Base-by-base conservation (phyloP, 345 rosid species). In the Reutealis trisperma region DNA sequence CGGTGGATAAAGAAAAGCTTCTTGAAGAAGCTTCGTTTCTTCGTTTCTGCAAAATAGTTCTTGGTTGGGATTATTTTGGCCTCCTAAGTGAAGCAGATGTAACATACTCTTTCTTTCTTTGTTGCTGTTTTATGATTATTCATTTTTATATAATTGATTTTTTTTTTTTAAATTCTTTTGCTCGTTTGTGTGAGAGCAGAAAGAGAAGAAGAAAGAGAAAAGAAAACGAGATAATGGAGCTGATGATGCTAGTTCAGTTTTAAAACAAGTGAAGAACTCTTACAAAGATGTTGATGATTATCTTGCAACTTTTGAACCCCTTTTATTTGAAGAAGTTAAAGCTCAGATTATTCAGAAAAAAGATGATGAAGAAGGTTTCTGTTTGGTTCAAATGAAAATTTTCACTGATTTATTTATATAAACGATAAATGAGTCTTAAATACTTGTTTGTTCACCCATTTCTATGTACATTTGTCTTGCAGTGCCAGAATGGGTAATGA, bases 321-420 rank as follows among this genome's bases (percentile, higher is more conserved):
- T 95, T 30, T 85, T 95, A 75, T 90, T 95, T 44, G 99, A 95
- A 81, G 99, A 95, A 87, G 94, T 91, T 37, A 95, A 92, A 83
- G 92, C 99, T 85, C 97, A 92, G 60, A 90, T 95, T 78, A 81
- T 88, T 75, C 99, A 90, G 79, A 90, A 76, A 71, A 88, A 85
- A 72, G 96, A 93, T 54, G 87, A 79, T 11, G 97, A 91, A 84
- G 92, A 93, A 89, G 96, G 97, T 92, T 72, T 55, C 41, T 37
- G 6, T 37, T 37, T 37, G 41, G 5, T 37, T 37, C 5, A 37
- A 4, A 37, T 37, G 41, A 37, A 37, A 37, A 34, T 34, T 34
- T 34, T 34, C 37, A 34, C 37, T 2, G 1, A 2, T 34, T 1
- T 37, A 11, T 27, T 16, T 32, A 37, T 14, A 7, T 59, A 49